Conservation (phyloP, 768 basidiomycete genomes). For the Asterophora parasitica region DNA sequence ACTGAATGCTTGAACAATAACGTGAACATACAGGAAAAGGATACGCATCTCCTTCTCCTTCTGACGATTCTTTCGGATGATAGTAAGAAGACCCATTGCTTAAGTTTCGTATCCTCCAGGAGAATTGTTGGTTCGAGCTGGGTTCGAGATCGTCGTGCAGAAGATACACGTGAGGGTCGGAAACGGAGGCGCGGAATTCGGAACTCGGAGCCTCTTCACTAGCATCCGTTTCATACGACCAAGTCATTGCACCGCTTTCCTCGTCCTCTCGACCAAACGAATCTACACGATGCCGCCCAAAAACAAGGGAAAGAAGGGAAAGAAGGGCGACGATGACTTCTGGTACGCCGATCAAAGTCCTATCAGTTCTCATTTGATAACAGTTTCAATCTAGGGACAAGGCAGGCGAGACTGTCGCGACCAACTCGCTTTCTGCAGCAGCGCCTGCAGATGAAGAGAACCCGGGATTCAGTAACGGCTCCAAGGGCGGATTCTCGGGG, state of each 20-base stretch:
- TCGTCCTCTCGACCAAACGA: constrained; percentile 3
- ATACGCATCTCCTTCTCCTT: constrained; percentile 97
- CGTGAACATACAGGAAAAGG: constrained; percentile 65
- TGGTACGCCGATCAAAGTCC: constrained; percentile 47
- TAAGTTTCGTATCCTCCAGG: not conserved
- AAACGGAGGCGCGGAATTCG: constrained; percentile 2
- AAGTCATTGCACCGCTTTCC: not conserved
- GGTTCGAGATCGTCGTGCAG: too few species aligned
- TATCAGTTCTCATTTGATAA: constrained; percentile 14
- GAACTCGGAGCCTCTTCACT: constrained; percentile 2
- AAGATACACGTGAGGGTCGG: constrained; percentile 3
- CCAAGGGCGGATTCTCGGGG: constrained; percentile 40
- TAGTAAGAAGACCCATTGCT: constrained; percentile 90
- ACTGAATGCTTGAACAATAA: constrained; percentile 1
- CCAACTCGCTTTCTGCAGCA: constrained; percentile 32
- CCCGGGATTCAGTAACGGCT: not conserved
- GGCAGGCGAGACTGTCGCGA: constrained; percentile 52
- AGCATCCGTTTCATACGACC: not conserved
- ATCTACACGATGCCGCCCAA: constrained; percentile 55
- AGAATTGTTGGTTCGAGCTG: not conserved
- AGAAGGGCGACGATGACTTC: constrained; percentile 78
- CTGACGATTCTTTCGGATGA: constrained; percentile 92
- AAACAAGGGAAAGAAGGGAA: constrained; percentile 84
- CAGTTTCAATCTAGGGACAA: constrained; percentile 49
- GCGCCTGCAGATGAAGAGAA: constrained; percentile 40